Base-by-base conservation (phyloP, 2,329 filamentous ascomycete species). In the Pyricularia sp. region DNA sequence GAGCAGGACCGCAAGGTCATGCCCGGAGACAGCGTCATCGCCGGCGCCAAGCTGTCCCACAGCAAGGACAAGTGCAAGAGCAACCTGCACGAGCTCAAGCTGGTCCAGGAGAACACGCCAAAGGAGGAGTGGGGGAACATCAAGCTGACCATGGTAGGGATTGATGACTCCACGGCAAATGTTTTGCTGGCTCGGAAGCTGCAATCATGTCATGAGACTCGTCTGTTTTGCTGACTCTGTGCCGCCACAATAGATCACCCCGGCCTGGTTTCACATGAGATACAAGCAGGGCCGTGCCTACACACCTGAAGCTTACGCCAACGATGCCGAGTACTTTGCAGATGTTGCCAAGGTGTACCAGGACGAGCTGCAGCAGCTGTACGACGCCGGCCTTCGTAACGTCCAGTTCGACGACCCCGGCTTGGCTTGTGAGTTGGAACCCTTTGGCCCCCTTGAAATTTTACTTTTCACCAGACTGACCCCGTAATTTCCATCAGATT, bases 351-450 rank as follows among this genome's bases (percentile, higher is more conserved):
- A 85, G 78, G 87, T 88, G 23, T 90, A 90, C 76, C 85, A 87
- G 74, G 83, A 78, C n/a, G 88, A 90, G 76, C 78, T 90, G 66
- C 82, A 82, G 69, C 81, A 85, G 73, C 79, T 90, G 14, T 89
- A 90, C 75, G 81, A 87, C 69, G 86, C 86, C 23, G 88, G 88
- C 0, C 80, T 88, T 71, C 80, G 88, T 31, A 90, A 90, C 72
- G 85, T 90, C n/a, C 88, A 90, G 75, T 88, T 88, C 66, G 88
- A 90, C 71, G 88, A 90, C 74, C 88, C 88, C 0, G 86, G 88
- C 69, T 83, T 91, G 77, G 87, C 87, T 17, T 90, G 88, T 90
- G 78, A 79, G 86, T 79, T 2, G 28, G 64, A 26, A 9, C 28
- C 2, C 3, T 20, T 31, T 10, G 1, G 12, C 3, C 2, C 63